Conservation (phyloP, 2,329 filamentous ascomycete species). For the Aureobasidium namibiae region DNA sequence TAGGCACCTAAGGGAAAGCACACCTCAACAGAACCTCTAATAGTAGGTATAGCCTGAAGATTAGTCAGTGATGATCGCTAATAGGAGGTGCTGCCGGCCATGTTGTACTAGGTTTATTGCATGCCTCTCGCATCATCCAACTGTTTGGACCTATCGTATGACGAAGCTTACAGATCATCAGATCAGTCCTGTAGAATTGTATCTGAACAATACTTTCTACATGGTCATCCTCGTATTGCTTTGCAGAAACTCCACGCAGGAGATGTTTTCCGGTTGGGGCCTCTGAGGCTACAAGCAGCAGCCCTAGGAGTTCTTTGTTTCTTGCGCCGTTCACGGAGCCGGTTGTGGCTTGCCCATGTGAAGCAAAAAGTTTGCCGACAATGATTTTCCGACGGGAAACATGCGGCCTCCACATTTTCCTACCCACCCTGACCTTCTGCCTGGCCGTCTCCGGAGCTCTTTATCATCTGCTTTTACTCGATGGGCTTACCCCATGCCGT, state of each 20-base stretch:
- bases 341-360: neutral
- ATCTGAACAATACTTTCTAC: neutral
- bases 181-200: neutral
- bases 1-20: neutral
- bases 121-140: neutral
- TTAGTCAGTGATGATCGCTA: neutral
- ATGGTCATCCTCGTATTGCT: neutral
- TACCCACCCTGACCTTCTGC: neutral
- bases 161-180: constrained; percentile 4
- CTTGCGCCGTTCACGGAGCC: neutral
- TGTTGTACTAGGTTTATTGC: constrained; percentile 7
- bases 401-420: neutral
- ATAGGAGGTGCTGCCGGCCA: constrained; percentile 9
- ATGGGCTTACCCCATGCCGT: constrained; percentile 5
- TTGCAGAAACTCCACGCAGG: neutral
- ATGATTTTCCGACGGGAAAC: constrained; percentile 1
- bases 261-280: neutral
- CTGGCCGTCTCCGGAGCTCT: neutral
- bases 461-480: constrained; percentile 5
- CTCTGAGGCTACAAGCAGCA: neutral
- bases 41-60: constrained; percentile 5
- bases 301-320: neutral
- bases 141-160: neutral
- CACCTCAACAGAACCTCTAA: constrained; percentile 3
- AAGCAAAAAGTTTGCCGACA: neutral